Base-by-base conservation (phyloP, 768 basidiomycete genomes). In the Leucocoprinus leucothites region DNA sequence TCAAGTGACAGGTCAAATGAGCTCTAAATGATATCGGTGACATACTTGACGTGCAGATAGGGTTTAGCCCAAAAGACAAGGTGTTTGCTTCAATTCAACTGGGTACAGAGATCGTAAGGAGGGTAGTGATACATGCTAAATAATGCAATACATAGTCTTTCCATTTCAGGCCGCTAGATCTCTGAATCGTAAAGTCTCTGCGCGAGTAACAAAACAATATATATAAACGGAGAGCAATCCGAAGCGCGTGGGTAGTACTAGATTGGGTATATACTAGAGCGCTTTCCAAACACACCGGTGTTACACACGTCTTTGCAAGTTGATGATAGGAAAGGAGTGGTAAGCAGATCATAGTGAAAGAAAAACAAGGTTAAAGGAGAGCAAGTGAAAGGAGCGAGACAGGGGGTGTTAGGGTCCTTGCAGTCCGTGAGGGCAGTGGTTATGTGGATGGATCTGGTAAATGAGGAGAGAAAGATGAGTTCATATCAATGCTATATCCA, bases 211-310 rank as follows among this genome's bases (percentile, higher is more conserved):
- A n/a, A 47, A 47, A 47, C 45, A 36, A 31, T 16, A 7, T 35
- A 40, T 26, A 22, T 21, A 34, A 36, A 34, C 19, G 22, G 16
- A 24, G 35, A n/a, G 24, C 21, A 40, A 16, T 19, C 36, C 18
- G 5, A 18, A 28, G 35, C 26, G 19, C 22, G 26, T 8, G 19
- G 19, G 11, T 48, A 48, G 26, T 16, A 54, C 45, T 48, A 43
- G 18, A 49, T 28, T 22, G 54, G 48, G 14, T 42, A 43, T 49
- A 56, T 25, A 24, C 31, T 48, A 56, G 24, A 42, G 42, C 16
- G 28, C 5, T 42, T 14, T 46, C 34, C n/a, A 28, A 46, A 31
- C 22, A 54, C 35, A 38, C 47, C 38, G 34, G 25, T 34, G 28
- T 56, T 43, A 43, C 38, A 46, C 18, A 35, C 14, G 6, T 51